phyloP scores from a whole-genome alignment of 306 rosid genomes.

The Pyrus communis region DNA sequence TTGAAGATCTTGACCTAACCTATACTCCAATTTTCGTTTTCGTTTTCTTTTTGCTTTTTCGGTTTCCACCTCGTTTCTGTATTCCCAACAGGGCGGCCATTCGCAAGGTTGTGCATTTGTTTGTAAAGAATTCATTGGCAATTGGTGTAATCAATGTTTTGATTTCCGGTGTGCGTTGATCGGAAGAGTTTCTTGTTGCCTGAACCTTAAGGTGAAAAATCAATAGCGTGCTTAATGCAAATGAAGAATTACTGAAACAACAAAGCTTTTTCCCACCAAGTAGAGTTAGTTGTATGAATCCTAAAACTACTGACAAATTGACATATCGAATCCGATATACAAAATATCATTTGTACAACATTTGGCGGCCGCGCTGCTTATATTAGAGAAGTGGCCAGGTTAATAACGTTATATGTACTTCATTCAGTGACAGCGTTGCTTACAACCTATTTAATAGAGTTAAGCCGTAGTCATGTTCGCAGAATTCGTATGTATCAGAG shows the following conservation, averaged over 20 bases:
- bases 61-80: conserved; percentile 12
- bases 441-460: too few species aligned
- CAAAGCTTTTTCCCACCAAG: too few species aligned
- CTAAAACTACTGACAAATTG: too few species aligned
- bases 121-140: conserved; percentile 47
- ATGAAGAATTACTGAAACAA: neutral
- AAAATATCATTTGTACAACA: too few species aligned
- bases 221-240: neutral
- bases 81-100: conserved; percentile 25
- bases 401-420: too few species aligned
- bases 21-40: conserved; percentile 35
- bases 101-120: conserved; percentile 45
- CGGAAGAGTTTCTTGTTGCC: neutral
- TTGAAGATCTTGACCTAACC: conserved; percentile 38
- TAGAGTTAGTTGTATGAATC: too few species aligned
- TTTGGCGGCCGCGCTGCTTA: too few species aligned
- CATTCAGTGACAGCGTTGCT: neutral
- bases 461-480: rapidly evolving
- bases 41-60: conserved; percentile 20
- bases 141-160: conserved; percentile 33
- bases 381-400: too few species aligned
- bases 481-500: neutral
- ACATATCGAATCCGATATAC: too few species aligned
- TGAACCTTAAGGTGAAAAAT: neutral
- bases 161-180: conserved; percentile 26